A percentile compares a stretch with the other conserved stretches of the same genome.
Evolutionary conservation across 352 stramenopile species (phyloP).

Genomic region (Globisporangium viniferum): DNA sequence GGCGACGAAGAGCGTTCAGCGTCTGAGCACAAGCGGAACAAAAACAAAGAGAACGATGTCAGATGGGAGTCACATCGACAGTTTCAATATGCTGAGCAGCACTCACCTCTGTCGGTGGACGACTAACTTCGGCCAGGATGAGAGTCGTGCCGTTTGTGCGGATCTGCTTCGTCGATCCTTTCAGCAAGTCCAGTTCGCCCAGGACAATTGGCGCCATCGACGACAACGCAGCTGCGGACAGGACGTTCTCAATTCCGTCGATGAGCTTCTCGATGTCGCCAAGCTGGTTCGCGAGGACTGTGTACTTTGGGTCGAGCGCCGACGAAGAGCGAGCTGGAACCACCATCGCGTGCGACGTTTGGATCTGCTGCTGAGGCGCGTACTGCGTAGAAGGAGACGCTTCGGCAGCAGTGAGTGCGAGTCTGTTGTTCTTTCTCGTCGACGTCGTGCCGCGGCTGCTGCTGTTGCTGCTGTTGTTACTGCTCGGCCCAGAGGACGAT

Average conservation of each 20-base stretch:
- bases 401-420: conserved; percentile 24
- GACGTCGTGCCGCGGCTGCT: conserved; percentile 3
- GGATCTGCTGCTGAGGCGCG: neutral
- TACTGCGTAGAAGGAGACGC: neutral
- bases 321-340: conserved; percentile 9
- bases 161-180: conserved; percentile 57
- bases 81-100: neutral
- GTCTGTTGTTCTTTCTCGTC: conserved; percentile 15
- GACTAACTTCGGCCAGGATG: conserved; percentile 53
- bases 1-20: conserved; percentile 38
- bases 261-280: conserved; percentile 60
- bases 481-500: conserved; percentile 10
- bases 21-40: conserved; percentile 20
- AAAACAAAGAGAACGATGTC: neutral
- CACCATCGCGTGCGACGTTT: conserved; percentile 18
- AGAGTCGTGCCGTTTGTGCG: conserved; percentile 60
- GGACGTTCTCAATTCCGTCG: conserved; percentile 45
- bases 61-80: neutral
- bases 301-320: conserved; percentile 30
- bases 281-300: conserved; percentile 38
- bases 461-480: neutral
- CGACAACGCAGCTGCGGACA: conserved; percentile 37
- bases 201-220: conserved; percentile 38
- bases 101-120: conserved; percentile 37
- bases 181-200: conserved; percentile 54